Conservation (phyloP, 345 rosid species). For the Streptanthus diversifolius region DNA sequence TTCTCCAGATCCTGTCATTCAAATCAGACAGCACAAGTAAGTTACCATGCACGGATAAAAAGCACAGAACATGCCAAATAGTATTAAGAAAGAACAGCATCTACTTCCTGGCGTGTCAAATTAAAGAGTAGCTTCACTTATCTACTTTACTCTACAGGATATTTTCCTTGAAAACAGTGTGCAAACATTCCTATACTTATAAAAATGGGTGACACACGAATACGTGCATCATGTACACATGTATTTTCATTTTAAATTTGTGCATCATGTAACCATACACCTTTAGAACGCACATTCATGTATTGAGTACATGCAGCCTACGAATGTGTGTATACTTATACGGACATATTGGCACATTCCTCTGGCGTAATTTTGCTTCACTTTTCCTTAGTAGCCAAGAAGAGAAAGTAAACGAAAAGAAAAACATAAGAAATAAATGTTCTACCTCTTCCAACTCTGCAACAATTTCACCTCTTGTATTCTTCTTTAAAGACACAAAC, state of each 20-base stretch:
- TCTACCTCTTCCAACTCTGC: slow-evolving; percentile 86
- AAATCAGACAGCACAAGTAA: not conserved
- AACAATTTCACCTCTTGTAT: slow-evolving; percentile 63
- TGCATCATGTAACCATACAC: not conserved
- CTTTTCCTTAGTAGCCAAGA: not conserved
- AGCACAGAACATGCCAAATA: not conserved
- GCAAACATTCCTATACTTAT: not conserved
- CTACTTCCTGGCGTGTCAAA: not conserved
- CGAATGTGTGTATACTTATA: not conserved
- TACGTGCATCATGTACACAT: not conserved
- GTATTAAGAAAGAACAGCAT: not conserved
- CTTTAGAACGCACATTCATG: not conserved
- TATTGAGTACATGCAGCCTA: not conserved
- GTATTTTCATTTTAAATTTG: not conserved
- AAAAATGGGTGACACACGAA: not conserved
- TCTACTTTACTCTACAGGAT: not conserved
- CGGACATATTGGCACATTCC: not conserved
- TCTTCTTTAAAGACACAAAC: slow-evolving; percentile 86
- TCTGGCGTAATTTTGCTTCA: not conserved
- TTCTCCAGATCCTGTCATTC: slow-evolving; percentile 69
- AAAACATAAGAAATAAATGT: not conserved
- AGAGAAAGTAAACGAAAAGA: not conserved
- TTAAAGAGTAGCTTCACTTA: not conserved
- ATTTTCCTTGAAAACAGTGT: not conserved
- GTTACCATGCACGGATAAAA: not conserved